These are phyloP conservation scores for Acorus calamus DNA, from an alignment of 106 monocot species.

Conservation along the genomic window DNA sequence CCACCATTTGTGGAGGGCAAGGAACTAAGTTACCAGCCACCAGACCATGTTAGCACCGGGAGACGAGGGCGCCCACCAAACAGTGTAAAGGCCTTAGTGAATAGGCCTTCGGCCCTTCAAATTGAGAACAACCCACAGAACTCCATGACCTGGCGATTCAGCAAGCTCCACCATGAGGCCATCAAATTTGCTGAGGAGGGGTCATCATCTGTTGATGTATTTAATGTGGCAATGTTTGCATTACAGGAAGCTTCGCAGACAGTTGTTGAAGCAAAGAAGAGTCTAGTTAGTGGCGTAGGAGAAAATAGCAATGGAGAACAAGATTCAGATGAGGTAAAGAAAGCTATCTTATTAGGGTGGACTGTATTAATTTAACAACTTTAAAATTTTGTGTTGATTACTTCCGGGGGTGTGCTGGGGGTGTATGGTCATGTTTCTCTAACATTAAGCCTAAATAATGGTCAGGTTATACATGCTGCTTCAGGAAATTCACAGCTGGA, in stretches of 20 bases:
- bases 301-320: no score
- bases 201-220: constrained; percentile 12
- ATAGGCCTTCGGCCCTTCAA: no score
- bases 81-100: background rate
- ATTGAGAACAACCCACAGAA: background rate
- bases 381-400: background rate
- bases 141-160: constrained; percentile 11
- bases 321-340: background rate
- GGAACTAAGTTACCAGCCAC: no score
- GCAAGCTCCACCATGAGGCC: constrained; percentile 17
- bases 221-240: constrained; percentile 18
- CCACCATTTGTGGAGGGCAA: no score
- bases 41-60: no score
- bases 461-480: background rate
- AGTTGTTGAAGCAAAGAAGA: constrained; percentile 13
- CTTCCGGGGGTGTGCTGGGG: background rate
- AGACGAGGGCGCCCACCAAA: no score
- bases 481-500: constrained; percentile 2
- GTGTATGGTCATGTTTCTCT: background rate
- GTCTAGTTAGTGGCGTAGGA: background rate
- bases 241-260: constrained; percentile 13
- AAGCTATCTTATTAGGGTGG: background rate
- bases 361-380: background rate
- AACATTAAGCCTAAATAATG: background rate
- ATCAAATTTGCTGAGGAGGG: constrained; percentile 22